Conservation (phyloP, 371 early-diverging fungal genomes). For the Rhizomucor pusillus region DNA sequence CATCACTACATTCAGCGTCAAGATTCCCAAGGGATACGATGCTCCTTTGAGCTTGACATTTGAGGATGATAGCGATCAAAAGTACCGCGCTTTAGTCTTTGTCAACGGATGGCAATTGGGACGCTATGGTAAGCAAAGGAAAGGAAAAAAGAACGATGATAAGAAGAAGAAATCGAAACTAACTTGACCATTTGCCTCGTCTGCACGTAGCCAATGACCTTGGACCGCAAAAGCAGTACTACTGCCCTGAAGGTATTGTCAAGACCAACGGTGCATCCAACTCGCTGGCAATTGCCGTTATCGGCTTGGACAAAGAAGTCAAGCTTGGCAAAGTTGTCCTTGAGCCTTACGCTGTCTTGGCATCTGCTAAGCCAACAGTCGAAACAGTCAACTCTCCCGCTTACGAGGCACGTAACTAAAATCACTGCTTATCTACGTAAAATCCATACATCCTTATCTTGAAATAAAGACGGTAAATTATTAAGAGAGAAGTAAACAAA, state of each 20-base stretch:
- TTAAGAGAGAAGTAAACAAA: too few species aligned
- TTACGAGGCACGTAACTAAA: constrained; percentile 4
- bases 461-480: too few species aligned
- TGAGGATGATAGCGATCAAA: constrained; percentile 7
- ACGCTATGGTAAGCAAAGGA: constrained; percentile 10
- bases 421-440: neutral
- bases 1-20: constrained; percentile 12
- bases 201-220: constrained; percentile 16
- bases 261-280: constrained; percentile 21
- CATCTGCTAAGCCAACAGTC: constrained; percentile 11
- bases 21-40: constrained; percentile 16
- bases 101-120: constrained; percentile 29
- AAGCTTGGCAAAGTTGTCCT: constrained; percentile 12
- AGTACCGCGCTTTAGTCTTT: constrained; percentile 17
- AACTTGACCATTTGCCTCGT: too few species aligned
- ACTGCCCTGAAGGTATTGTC: constrained; percentile 19
- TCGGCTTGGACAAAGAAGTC: constrained; percentile 14
- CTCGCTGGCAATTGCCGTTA: constrained; percentile 16
- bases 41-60: constrained; percentile 13
- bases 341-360: constrained; percentile 10
- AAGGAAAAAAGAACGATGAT: too few species aligned
- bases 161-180: too few species aligned
- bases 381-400: constrained; percentile 14
- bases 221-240: constrained; percentile 18
- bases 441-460: too few species aligned